Conservation (phyloP, 305 asterid genomes). For the Solanum aculeatissimum region DNA sequence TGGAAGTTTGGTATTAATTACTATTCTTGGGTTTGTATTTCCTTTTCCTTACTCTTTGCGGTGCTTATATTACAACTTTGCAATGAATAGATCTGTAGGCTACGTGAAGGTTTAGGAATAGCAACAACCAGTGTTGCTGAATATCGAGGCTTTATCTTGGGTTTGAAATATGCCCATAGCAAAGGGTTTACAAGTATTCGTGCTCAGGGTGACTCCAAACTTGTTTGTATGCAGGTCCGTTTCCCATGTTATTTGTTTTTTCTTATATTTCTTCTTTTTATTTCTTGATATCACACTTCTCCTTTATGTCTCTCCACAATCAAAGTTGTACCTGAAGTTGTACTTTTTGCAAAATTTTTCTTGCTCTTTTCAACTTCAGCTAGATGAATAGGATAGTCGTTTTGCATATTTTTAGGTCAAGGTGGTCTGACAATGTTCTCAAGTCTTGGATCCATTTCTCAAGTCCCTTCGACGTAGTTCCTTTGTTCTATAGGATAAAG, state of each 20-base stretch:
- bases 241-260: background rate
- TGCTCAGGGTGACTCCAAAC: slow-evolving; percentile 96
- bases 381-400: background rate
- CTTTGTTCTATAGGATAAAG: background rate
- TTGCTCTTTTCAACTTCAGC: background rate
- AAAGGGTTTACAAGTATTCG: slow-evolving; percentile 80
- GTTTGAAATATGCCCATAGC: slow-evolving; percentile 62
- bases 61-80: background rate
- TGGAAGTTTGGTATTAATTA: slow-evolving; percentile 62
- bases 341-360: background rate
- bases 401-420: background rate
- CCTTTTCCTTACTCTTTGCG: background rate
- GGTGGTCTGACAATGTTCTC: background rate
- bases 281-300: background rate
- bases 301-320: background rate
- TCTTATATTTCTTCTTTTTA: background rate
- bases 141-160: slow-evolving; percentile 85
- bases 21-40: background rate
- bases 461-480: background rate
- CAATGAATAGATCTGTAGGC: slow-evolving; percentile 56
- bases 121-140: slow-evolving; percentile 93
- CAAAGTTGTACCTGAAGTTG: background rate
- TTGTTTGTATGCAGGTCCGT: slow-evolving; percentile 96
- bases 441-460: background rate
- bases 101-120: slow-evolving; percentile 92